Evolutionary conservation across 108 stramenopile species (phyloP), one percentile per base, ranked within the genome.

Genomic region (Cyclotella atomus): DNA sequence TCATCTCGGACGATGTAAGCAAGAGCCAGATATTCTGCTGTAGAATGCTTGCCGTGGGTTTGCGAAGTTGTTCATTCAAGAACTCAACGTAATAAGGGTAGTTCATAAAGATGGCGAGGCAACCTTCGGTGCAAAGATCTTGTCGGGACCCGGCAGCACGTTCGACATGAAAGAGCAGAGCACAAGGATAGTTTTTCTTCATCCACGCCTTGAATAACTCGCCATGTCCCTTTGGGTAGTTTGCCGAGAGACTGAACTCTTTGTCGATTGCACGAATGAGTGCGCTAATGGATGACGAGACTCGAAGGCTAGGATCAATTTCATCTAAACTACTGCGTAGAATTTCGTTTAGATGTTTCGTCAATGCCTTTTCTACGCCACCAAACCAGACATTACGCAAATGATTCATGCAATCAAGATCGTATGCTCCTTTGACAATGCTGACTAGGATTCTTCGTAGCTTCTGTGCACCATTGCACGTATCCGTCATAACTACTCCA

Each of bases 171-270:
- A 75, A 12, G 17, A 75, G 60, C 24, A 68, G 34, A 32, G 34
- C 44, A 1, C 66, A 66, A 5, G 75, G 75, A 61, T 75, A 29
- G 23, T 68, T 15, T 24, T 68, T 32, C 12, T 21, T 17, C 17
- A 75, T 12, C 65, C 65, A 75, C 43, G 52, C 65, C 10, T 19
- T 15, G 30, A 67, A 75, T 44, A 56, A 29, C 20, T 75, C 38
- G 0, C 73, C 73, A 41, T 75, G 65, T 12, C 73, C 73, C 53
- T 75, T 75, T 43, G 75, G 75, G 32, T 75, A 75, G 54, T 75
- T 75, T 0, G 68, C 53, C 5, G 49, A 75, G 10, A 75, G 56
- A 59, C 75, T 75, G 9, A 75, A 75, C 16, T 75, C 23, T 27
- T 68, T 68, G 30, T 68, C 68, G 41, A 53, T 25, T 34, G 63